Base-by-base conservation (phyloP, 1,139 yeast species). In the Hanseniaspora gamundiae region DNA sequence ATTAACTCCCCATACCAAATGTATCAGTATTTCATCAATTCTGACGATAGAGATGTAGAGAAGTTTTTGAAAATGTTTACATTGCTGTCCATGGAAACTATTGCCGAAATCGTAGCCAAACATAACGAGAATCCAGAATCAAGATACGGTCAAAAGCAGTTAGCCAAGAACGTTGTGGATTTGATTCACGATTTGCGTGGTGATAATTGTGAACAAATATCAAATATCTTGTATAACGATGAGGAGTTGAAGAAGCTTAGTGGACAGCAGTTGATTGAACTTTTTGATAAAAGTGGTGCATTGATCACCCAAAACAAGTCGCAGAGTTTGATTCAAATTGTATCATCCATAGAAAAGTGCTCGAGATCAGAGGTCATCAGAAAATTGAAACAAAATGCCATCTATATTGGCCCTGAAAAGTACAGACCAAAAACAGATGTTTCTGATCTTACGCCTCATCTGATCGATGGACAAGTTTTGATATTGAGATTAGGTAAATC, bases 151-250 rank as follows among this genome's bases (percentile, higher is more conserved):
- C 97, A 91, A 62, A 67, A 77, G 40, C 61, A 78, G 0, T 69
- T 91, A 40, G 97, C 97, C 0, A 65, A 76, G 39, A 96, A 91
- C 58, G 83, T 88, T 39, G 82, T 91, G 4, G 94, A 85, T 54
- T 68, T 91, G 55, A 71, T 91, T 31, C 96, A 87, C 61, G 98
- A 97, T 0, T 69, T 41, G 29, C 42, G 30, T 22, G 93, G 91
- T 0, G 26, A 39, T 2, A n/a, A 38, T 7, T 41, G 44, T 30
- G 47, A 39, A 22, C 27, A 41, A 30, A 22, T 44, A 2, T 35
- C 47, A 19, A 21, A 16, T 2, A 14, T 44, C 13, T 26, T 44
- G 10, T 44, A 40, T 17, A 38, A 39, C 6, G 30, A 42, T 21
- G 41, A 44, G 21, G 21, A 31, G 7, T 20, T 44, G 22, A 11